These are phyloP conservation scores for Blastocystis sp. DNA, from an alignment of 352 stramenopile species.

Conservation along the genomic window DNA sequence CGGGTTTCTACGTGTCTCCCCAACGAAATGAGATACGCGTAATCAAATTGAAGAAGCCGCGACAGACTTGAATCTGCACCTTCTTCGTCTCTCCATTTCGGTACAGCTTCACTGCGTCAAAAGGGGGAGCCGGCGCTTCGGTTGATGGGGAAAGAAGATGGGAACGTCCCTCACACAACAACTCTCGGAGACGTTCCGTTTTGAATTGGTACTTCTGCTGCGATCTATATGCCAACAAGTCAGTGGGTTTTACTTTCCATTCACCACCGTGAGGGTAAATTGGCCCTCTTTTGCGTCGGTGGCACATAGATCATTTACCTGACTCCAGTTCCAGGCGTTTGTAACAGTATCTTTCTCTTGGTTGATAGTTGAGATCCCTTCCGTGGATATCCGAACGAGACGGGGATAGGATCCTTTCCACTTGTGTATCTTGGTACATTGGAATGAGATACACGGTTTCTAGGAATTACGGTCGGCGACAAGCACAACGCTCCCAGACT, in stretches of 20 bases:
- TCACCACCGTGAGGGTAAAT: neutral
- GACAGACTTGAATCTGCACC: no score
- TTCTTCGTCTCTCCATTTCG: neutral
- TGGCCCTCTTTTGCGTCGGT: neutral
- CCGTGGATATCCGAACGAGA: neutral
- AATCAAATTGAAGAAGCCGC: no score
- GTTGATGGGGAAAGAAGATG: neutral
- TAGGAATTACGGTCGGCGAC: neutral
- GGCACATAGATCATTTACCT: neutral
- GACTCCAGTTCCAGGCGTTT: slow-evolving; percentile 2
- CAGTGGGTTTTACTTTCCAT: neutral
- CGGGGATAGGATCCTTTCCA: slow-evolving; percentile 27
- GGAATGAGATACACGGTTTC: slow-evolving; percentile 30
- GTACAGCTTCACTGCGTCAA: no score
- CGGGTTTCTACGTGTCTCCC: neutral
- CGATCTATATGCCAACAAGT: neutral
- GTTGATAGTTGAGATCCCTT: slow-evolving; percentile 18
- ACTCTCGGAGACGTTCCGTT: neutral
- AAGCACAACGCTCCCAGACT: no score
- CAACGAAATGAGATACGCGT: neutral
- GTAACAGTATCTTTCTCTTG: neutral
- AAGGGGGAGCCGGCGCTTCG: no score
- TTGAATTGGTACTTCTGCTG: slow-evolving; percentile 1
- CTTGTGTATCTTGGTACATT: slow-evolving; percentile 26
- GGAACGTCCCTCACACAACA: slow-evolving; percentile 10